These are phyloP conservation scores for Neurospora sp. DNA, from an alignment of 495 filamentous ascomycete genomes.

Conservation along the genomic window DNA sequence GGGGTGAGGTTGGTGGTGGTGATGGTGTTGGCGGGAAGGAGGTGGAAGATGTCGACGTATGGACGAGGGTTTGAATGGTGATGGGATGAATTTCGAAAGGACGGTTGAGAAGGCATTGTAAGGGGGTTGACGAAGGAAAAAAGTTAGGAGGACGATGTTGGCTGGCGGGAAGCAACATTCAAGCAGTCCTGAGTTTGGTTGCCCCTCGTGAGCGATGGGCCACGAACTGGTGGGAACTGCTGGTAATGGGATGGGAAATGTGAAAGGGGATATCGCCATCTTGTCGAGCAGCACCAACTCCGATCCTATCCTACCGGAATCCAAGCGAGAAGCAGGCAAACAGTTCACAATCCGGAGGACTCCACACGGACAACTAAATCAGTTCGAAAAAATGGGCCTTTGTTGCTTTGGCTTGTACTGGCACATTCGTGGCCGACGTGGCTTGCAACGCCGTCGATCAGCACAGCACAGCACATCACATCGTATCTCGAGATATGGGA, in stretches of 20 bases:
- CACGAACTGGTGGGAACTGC: not conserved
- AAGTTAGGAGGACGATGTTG: not conserved
- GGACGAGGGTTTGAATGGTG: not conserved
- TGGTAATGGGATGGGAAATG: not conserved
- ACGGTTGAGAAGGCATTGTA: too few relatives aligned
- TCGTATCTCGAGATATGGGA: not conserved
- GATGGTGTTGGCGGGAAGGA: not conserved
- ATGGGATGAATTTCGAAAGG: not conserved
- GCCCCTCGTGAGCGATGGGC: not conserved
- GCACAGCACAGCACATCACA: not conserved
- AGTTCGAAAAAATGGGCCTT: not conserved
- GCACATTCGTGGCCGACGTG: not conserved
- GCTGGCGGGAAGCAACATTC: not conserved
- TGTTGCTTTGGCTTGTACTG: not conserved
- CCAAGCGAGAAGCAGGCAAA: not conserved
- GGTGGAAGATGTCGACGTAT: not conserved
- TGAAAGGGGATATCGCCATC: not conserved
- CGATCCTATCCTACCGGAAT: not conserved
- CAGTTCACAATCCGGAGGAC: not conserved
- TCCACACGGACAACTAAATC: not conserved
- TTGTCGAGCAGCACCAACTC: not conserved
- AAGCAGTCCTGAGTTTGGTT: not conserved
- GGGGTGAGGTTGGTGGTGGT: not conserved
- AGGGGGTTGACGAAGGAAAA: too few relatives aligned
- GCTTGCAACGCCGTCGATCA: not conserved